phyloP scores from a whole-genome alignment of 2,329 filamentous ascomycete species.

The Coleophoma cylindrospora region DNA sequence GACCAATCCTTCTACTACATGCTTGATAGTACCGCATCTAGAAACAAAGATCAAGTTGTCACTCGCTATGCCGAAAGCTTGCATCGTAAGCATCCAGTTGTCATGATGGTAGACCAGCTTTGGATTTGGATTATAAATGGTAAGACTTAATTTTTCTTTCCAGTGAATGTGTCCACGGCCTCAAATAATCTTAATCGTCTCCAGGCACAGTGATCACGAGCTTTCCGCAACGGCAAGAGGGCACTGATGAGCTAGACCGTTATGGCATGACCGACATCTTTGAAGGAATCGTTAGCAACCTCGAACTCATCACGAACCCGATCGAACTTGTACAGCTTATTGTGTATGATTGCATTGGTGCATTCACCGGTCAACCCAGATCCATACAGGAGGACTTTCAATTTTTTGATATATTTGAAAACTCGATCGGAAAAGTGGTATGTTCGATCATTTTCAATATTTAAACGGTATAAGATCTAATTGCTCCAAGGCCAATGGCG shows the following conservation, averaged over 20 bases:
- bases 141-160: constrained; percentile 18
- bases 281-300: background rate
- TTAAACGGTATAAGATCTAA: background rate
- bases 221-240: background rate
- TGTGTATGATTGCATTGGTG: background rate
- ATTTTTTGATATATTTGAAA: background rate
- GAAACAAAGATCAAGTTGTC: constrained; percentile 30
- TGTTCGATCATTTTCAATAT: background rate
- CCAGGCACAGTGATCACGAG: background rate
- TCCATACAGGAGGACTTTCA: background rate
- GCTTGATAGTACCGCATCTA: constrained; percentile 28
- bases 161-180: constrained; percentile 25
- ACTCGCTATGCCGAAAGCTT: constrained; percentile 16
- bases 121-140: constrained; percentile 38
- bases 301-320: background rate
- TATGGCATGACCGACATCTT: background rate
- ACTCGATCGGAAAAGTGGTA: background rate
- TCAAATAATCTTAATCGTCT: constrained; percentile 31
- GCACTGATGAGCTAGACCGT: background rate
- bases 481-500: constrained; percentile 25
- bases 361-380: background rate
- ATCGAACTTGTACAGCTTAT: background rate
- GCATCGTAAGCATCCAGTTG: constrained; percentile 12
- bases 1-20: constrained; percentile 41
- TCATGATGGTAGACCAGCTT: constrained; percentile 39